Conservation (phyloP, 495 filamentous ascomycete genomes). For the Aspergillus nanangensis region DNA sequence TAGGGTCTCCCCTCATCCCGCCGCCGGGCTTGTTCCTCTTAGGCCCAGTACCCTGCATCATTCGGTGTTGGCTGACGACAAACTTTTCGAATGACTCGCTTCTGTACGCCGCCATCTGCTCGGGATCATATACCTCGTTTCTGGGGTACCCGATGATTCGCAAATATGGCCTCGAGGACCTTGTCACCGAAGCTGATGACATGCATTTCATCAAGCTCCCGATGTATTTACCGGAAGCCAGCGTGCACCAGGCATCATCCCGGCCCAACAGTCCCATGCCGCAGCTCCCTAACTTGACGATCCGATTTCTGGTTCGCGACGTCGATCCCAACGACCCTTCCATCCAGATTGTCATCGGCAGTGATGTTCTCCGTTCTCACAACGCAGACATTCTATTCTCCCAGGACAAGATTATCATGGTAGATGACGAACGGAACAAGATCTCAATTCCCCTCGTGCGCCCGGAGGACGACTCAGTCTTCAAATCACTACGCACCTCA, state of each 20-base stretch:
- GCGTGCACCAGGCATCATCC: slow-evolving; percentile 69
- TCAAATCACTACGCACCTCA: slow-evolving; percentile 66
- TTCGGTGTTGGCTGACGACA: slow-evolving; percentile 89
- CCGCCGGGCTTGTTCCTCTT: slow-evolving; percentile 78
- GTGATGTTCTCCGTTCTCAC: slow-evolving; percentile 79
- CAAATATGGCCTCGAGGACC: slow-evolving; percentile 63
- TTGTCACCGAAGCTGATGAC: slow-evolving; percentile 62
- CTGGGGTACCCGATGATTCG: slow-evolving; percentile 68
- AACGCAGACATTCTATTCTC: slow-evolving; percentile 92
- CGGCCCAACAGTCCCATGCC: slow-evolving; percentile 68
- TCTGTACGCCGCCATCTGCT: slow-evolving; percentile 88
- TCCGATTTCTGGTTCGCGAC: slow-evolving; percentile 70
- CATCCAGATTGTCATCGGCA: slow-evolving; percentile 81
- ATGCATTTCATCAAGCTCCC: slow-evolving; percentile 65
- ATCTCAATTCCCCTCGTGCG: slow-evolving; percentile 89
- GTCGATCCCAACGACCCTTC: slow-evolving; percentile 44
- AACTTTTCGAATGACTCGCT: slow-evolving; percentile 82
- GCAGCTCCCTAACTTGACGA: slow-evolving; percentile 73
- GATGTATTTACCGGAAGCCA: slow-evolving; percentile 87
- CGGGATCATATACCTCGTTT: slow-evolving; percentile 81
- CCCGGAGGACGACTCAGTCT: slow-evolving; percentile 80
- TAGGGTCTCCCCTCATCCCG: slow-evolving; percentile 65
- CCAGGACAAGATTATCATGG: slow-evolving; percentile 78
- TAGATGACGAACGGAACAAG: slow-evolving; percentile 82
- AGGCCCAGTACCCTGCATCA: slow-evolving; percentile 84